A percentile compares a stretch with the other conserved stretches of the same genome.
Conservation (phyloP, 2,329 filamentous ascomycete genomes). For the Penicillium brevicompactum region DNA sequence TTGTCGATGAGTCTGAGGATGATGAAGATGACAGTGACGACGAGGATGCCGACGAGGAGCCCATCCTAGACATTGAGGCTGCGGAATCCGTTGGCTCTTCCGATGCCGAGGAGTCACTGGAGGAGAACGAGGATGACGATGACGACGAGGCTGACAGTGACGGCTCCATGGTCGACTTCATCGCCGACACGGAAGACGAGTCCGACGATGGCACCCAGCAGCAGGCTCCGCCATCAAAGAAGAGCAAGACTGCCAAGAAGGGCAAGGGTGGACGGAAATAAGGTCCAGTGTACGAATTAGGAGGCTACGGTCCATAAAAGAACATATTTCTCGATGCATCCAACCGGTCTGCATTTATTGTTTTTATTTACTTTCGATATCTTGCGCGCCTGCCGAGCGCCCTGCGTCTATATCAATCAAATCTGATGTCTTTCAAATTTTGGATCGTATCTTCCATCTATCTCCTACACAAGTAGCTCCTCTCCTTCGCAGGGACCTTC, state of each 20-base stretch:
- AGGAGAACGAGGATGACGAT: conserved; percentile 65
- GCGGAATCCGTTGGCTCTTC: conserved; percentile 46
- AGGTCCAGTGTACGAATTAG: conserved; percentile 20
- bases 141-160: conserved; percentile 65
- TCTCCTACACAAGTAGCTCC: conserved; percentile 13
- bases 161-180: conserved; percentile 48
- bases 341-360: conserved; percentile 12
- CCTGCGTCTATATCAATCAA: conserved; percentile 10
- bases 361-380: conserved; percentile 14
- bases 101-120: conserved; percentile 53
- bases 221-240: conserved; percentile 37
- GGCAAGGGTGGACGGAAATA: conserved; percentile 38
- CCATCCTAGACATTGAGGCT: conserved; percentile 49
- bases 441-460: neutral
- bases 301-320: conserved; percentile 22
- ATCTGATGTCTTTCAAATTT: neutral
- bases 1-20: conserved; percentile 46
- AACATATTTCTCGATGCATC: conserved; percentile 16
- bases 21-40: conserved; percentile 61
- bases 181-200: conserved; percentile 50
- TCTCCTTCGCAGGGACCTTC: conserved; percentile 38
- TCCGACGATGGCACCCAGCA: conserved; percentile 33
- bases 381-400: conserved; percentile 14
- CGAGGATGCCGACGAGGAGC: conserved; percentile 49
- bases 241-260: conserved; percentile 38